Evolutionary conservation across 129 eudicot species (phyloP).

Genomic region (Saussurea involucrata): DNA sequence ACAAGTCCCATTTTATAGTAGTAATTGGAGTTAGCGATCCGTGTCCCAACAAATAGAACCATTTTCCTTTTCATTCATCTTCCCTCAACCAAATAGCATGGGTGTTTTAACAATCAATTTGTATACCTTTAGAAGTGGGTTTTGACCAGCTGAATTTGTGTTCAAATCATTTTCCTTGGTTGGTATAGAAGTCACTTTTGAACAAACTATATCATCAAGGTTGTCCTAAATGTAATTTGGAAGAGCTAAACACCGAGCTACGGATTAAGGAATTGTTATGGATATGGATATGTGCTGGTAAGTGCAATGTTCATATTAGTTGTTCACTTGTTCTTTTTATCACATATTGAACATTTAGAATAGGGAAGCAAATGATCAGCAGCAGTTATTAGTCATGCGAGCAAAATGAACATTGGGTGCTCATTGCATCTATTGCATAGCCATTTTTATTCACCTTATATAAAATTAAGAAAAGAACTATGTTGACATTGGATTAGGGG

Average conservation of each 20-base stretch:
- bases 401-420: too few relatives aligned
- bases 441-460: too few relatives aligned
- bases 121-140: neutral
- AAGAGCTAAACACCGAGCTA: constrained; percentile 38
- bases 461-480: too few relatives aligned
- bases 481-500: too few relatives aligned
- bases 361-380: neutral
- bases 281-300: constrained; percentile 50
- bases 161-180: neutral
- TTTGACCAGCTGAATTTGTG: neutral
- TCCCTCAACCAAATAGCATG: neutral
- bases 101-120: neutral
- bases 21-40: neutral
- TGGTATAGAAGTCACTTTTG: constrained; percentile 30
- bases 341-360: neutral
- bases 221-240: constrained; percentile 71
- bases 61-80: neutral
- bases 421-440: too few relatives aligned
- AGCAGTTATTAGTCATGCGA: too few relatives aligned
- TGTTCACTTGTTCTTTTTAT: neutral
- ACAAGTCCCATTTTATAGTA: neutral
- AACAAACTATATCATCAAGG: constrained; percentile 37
- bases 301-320: neutral
- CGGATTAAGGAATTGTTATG: constrained; percentile 49
- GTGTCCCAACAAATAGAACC: neutral